A percentile compares a stretch with the other conserved stretches of the same genome.
Evolutionary conservation across 768 basidiomycete species (phyloP).

Genomic region (Mycena filopes): DNA sequence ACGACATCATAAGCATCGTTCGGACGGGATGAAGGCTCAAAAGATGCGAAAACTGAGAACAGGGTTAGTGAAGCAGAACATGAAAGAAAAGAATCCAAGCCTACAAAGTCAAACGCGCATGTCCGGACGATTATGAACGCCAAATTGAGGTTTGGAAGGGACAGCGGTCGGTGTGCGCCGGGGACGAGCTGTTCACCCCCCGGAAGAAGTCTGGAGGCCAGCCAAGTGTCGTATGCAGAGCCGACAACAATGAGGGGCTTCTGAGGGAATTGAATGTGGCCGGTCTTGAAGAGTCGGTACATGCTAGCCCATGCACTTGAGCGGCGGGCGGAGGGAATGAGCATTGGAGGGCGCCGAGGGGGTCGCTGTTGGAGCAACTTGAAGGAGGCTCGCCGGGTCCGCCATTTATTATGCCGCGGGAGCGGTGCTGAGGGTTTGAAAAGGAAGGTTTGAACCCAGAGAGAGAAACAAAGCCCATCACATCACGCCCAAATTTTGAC

Average conservation of each 20-base stretch:
- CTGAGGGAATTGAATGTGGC: conserved; percentile 49
- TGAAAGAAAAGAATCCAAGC: conserved; percentile 39
- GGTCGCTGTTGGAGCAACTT: conserved; percentile 14
- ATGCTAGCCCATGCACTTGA: conserved; percentile 44
- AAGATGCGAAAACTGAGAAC: conserved; percentile 51
- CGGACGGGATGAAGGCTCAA: conserved; percentile 72
- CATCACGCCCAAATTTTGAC: no score
- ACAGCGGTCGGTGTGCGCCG: conserved; percentile 77
- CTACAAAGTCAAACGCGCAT: conserved; percentile 66
- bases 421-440: conserved; percentile 46
- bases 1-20: conserved; percentile 73
- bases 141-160: conserved; percentile 62
- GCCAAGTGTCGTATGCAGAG: conserved; percentile 64
- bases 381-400: no score
- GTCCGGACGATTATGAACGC: conserved; percentile 65
- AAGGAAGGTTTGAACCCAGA: not conserved
- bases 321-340: not conserved
- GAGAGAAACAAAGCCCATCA: not conserved
- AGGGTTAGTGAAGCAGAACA: conserved; percentile 22
- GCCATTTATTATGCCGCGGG: conserved; percentile 58
- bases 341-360: conserved; percentile 4
- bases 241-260: conserved; percentile 38
- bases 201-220: conserved; percentile 64
- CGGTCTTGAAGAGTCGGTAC: conserved; percentile 49
- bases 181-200: conserved; percentile 62